A percentile compares a stretch with the other conserved stretches of the same genome.
These are phyloP conservation scores for Mycosphaerella sp. DNA, from an alignment of 2,329 filamentous ascomycete species.

Conservation along the genomic window DNA sequence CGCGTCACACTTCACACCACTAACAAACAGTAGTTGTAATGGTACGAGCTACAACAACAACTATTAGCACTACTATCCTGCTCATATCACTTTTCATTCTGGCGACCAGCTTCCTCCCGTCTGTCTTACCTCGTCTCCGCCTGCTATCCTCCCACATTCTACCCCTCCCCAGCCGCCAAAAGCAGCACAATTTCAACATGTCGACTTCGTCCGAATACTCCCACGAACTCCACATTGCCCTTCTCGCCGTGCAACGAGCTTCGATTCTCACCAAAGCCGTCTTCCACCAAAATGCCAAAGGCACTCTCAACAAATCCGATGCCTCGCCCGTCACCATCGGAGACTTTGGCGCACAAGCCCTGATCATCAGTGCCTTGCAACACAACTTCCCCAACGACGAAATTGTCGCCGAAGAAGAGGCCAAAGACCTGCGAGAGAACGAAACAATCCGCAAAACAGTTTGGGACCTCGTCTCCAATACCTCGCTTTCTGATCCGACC, in stretches of 20 bases:
- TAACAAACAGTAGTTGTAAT: not conserved
- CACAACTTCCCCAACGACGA: slow-evolving; percentile 85
- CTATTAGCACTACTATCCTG: not conserved
- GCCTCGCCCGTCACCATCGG: slow-evolving; percentile 88
- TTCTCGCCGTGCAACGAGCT: slow-evolving; percentile 82
- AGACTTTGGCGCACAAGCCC: slow-evolving; percentile 93
- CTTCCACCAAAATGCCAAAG: slow-evolving; percentile 85
- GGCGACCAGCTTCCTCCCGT: slow-evolving; percentile 39
- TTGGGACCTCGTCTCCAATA: slow-evolving; percentile 73
- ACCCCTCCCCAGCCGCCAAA: slow-evolving; percentile 3
- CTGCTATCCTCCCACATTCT: slow-evolving; percentile 34
- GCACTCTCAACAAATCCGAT: slow-evolving; percentile 88
- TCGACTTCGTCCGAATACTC: slow-evolving; percentile 53
- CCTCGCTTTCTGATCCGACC: slow-evolving; percentile 59
- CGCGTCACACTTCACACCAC: not conserved
- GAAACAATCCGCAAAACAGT: slow-evolving; percentile 64
- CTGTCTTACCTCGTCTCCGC: slow-evolving; percentile 40
- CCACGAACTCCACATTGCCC: slow-evolving; percentile 74
- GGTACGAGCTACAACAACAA: not conserved
- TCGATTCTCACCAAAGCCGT: slow-evolving; percentile 69
- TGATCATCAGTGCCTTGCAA: slow-evolving; percentile 50
- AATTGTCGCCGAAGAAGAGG: slow-evolving; percentile 94
- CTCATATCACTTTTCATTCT: slow-evolving; percentile 35
- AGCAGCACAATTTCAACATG: slow-evolving; percentile 24
- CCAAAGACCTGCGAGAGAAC: slow-evolving; percentile 69